Evolutionary conservation across 345 rosid species (phyloP), one percentile per base, ranked within the genome.

Genomic region (Pseudoturritis turrita): DNA sequence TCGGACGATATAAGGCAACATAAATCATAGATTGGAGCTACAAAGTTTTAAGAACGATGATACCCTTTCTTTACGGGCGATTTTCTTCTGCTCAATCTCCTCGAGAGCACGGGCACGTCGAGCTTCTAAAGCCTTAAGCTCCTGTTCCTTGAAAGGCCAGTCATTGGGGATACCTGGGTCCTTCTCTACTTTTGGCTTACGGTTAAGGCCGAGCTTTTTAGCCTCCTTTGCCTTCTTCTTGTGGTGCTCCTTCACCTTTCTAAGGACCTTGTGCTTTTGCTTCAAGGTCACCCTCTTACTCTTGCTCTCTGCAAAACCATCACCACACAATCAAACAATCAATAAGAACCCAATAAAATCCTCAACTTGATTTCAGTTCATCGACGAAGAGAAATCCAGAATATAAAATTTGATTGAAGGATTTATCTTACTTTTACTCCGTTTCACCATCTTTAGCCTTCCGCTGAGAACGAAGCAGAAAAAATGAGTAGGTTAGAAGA

Each of bases 141-240:
- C 98, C 37, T 95, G 92, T 71, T 89, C 99, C 93, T 88, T 91
- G 77, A 87, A 89, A 47, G 99, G 99, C 98, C 94, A 91, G 73
- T 89, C 99, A 75, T 91, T 95, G 31, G 99, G 98, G 36, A 91
- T 91, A 50, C 96, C 99, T 23, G 98, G 97, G 66, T 95, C 99
- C 77, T 95, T 95, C 85, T 88, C 99, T 33, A 84, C 89, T 81
- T 81, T 91, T 15, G 70, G 62, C 72, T 83, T 90, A 0, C 77
- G 73, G 25, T 78, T 77, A 65, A 87, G 57, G 4, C 88, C 91
- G 12, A 85, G 83, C 76, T 91, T 95, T 73, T 91, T 95, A 33
- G 97, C 96, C 53, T 91, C 96, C 80, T 95, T 91, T 6, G 98
- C 97, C 77, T 91, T 89, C 91, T 95, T 95, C 74, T 81, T 87